Conservation (phyloP, 1,284 basidiomycete species). For the Grifola frondosa region DNA sequence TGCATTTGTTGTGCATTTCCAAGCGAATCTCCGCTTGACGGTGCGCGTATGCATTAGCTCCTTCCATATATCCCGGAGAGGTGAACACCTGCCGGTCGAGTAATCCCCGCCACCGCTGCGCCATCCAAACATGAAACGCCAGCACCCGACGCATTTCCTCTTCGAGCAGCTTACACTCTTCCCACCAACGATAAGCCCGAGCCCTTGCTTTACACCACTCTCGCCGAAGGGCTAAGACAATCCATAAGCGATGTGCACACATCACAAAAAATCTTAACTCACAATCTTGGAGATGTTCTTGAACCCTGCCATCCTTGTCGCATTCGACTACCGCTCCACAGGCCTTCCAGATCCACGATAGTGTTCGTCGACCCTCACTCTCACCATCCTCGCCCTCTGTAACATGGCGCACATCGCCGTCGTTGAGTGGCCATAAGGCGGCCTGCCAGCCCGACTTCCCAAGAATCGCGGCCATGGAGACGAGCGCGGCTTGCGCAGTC, state of each 20-base stretch:
- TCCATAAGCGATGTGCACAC: neutral
- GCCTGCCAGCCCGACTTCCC: neutral
- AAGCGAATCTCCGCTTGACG: slow-evolving; percentile 1
- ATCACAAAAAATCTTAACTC: neutral
- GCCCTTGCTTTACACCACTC: slow-evolving; percentile 14
- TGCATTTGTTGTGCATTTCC: slow-evolving; percentile 1
- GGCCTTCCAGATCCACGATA: slow-evolving; percentile 11
- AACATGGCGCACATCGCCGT: slow-evolving; percentile 3
- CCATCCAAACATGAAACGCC: slow-evolving; percentile 1
- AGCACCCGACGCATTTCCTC: slow-evolving; percentile 34
- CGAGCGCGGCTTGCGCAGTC: neutral
- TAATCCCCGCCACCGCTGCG: neutral
- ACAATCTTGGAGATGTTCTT: slow-evolving; percentile 6
- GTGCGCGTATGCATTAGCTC: slow-evolving; percentile 1
- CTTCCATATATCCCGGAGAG: neutral
- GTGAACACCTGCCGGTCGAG: neutral
- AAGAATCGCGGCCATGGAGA: neutral
- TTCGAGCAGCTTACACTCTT: slow-evolving; percentile 32
- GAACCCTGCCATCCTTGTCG: too few species aligned
- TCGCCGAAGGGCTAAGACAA: slow-evolving; percentile 4
- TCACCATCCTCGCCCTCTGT: slow-evolving; percentile 1
- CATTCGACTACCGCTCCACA: too few species aligned
- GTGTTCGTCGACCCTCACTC: slow-evolving; percentile 1
- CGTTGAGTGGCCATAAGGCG: neutral
- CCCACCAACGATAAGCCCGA: slow-evolving; percentile 32